Evolutionary conservation across 2,329 filamentous ascomycete genomes (phyloP), one percentile per base, ranked within the genome.

Genomic region (Fusarium goolgardi): DNA sequence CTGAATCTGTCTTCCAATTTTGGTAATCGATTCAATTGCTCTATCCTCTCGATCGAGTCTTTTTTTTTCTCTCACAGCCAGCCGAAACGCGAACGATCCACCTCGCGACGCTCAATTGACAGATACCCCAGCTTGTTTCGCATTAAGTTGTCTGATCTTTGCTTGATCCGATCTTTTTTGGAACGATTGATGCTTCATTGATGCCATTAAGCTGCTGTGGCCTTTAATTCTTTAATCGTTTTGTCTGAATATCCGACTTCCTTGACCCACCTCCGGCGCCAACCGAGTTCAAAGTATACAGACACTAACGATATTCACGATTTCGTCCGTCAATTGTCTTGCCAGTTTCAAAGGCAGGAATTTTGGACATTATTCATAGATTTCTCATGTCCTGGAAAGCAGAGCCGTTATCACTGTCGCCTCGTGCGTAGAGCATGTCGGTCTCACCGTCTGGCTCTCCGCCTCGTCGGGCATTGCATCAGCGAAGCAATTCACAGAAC

Each of bases 401-500:
- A 63, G 58, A 50, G 32, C 35, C 23, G 57, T 59, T 63, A 61
- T 69, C 25, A 58, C 55, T 63, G 63, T 71, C 65, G 69, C 61
- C 65, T 55, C 62, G 71, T 72, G 74, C 72, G 71, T 69, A 73
- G 72, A 77, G 75, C 71, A 78, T 78, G 76, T 71, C 75, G 67
- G 72, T 70, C 49, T 73, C 75, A 67, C 76, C 73, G 70, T 60
- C 73, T 54, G 70, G 71, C 63, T 72, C 73, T 62, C 68, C 71
- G 70, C 69, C 73, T 63, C 68, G 75, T 65, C 69, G 70, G 71
- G 65, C 71, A 55, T 65, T 76, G 34, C 71, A 76, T 47, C 70
- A 76, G 63, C 75, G 71, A 50, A 73, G 70, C 59, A 69, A 53
- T 52, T 74, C 73, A 25, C 65, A 76, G 43, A 74, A 70, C 58